phyloP scores from a whole-genome alignment of 225 moss, liverwort and hornwort genomes.

The Marchantia polymorpha region DNA sequence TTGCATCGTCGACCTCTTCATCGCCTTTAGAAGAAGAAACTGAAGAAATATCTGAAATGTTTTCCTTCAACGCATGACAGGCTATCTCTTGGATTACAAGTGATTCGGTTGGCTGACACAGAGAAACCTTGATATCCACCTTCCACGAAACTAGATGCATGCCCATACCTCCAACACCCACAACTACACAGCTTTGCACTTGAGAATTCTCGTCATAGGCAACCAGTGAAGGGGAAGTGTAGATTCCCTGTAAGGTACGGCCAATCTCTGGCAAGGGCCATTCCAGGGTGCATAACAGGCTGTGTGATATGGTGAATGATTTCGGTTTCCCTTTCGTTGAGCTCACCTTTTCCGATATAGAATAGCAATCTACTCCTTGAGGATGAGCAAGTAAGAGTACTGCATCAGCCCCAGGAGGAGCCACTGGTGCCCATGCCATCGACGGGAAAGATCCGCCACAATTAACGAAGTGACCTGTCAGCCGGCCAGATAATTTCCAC shows the following conservation, averaged over 20 bases:
- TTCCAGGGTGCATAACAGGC: conserved; percentile 55
- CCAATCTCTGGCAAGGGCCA: conserved; percentile 52
- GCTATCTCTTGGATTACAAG: conserved; percentile 1
- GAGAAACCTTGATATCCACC: conserved; percentile 48
- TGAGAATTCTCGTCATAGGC: conserved; percentile 15
- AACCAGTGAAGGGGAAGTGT: conserved; percentile 42
- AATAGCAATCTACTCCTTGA: conserved; percentile 58
- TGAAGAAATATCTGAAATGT: background rate
- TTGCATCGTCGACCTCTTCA: conserved; percentile 6
- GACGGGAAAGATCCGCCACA: conserved; percentile 34
- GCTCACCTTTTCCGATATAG: conserved; percentile 48
- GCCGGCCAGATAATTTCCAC: conserved; percentile 74
- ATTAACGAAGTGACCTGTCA: conserved; percentile 43
- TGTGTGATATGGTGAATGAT: conserved; percentile 43
- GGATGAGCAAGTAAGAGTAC: conserved; percentile 60
- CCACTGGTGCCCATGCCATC: conserved; percentile 85
- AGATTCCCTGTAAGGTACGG: conserved; percentile 52
- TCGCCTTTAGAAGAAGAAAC: background rate
- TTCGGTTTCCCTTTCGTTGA: conserved; percentile 51
- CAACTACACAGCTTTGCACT: conserved; percentile 48
- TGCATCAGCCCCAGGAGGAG: conserved; percentile 54
- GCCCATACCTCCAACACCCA: conserved; percentile 53
- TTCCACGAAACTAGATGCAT: conserved; percentile 69
- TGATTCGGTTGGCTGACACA: conserved; percentile 21
- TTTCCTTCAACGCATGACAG: background rate